Evolutionary conservation across 202 grass and related monocot genomes (phyloP), one percentile per base, ranked within the genome.

Genomic region (Schoenoplectus tabernaemontani): DNA sequence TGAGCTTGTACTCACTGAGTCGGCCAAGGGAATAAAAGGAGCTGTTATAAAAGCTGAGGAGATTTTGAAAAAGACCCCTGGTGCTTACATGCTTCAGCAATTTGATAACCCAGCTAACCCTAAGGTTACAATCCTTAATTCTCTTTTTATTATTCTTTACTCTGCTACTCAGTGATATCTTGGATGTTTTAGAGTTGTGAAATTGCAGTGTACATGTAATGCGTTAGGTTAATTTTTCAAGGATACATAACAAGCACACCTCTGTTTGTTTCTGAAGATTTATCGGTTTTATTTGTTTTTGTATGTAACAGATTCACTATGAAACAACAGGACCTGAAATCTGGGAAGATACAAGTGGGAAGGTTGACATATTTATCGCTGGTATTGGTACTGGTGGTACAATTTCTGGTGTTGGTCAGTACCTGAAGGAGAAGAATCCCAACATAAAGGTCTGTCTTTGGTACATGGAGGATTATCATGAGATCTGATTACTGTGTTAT

Each of bases 51-150:
- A 98, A 71, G 95, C 91, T 66, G 87, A 89, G 1, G 84, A 94
- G 81, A 92, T 94, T 83, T 83, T 94, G 43, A 85, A 86, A 17
- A 92, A 92, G 68, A 94, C 89, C 23, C 87, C 91, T 1, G 72
- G 88, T 84, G 59, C 95, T 17, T 98, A 87, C 58, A 98, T 92
- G 91, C 91, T 94, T 58, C 87, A 94, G 78, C 94, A 97, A 69
- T 97, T 94, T 77, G 94, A 97, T 47, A 94, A 97, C 81, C 88
- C 95, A 84, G 87, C 95, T 62, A 98, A 98, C 81, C 91, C 91
- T 51, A 90, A 98, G 84, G 95, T 94, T 63, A 75, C 6, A 70
- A 56, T 56, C 23, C 24, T 62, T 44, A 3, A 24, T 17, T 2
- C n/a, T n/a, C n/a, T 36, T 16, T 53, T 2, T 75, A 9, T 34